These are phyloP conservation scores for Xylaria sp. DNA, from an alignment of 2,329 filamentous ascomycete species.

Conservation along the genomic window DNA sequence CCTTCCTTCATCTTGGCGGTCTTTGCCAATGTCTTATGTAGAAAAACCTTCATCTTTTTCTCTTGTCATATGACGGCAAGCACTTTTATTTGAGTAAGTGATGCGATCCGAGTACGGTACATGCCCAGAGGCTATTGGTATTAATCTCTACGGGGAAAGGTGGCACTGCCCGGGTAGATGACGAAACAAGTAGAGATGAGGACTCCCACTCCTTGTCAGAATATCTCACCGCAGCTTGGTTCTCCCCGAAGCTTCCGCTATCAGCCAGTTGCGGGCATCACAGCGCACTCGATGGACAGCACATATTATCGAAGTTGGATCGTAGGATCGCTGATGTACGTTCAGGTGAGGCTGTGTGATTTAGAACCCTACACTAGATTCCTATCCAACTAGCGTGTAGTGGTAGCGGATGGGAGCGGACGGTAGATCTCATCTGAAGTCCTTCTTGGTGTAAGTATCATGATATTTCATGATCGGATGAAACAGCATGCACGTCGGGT, in stretches of 20 bases:
- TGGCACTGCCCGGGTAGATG: slow-evolving; percentile 1
- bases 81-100: neutral
- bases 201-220: slow-evolving; percentile 2
- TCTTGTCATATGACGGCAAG: neutral
- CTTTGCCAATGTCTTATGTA: neutral
- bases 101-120: neutral
- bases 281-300: neutral
- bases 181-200: slow-evolving; percentile 14
- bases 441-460: neutral
- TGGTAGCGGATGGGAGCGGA: neutral
- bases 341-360: slow-evolving; percentile 5
- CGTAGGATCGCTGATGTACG: neutral
- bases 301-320: slow-evolving; percentile 5
- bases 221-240: slow-evolving; percentile 20
- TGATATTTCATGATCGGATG: neutral
- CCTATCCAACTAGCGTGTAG: neutral
- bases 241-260: slow-evolving; percentile 9
- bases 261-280: neutral
- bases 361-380: neutral
- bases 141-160: slow-evolving; percentile 5
- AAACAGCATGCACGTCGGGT: neutral
- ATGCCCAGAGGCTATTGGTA: neutral
- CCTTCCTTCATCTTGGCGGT: neutral
- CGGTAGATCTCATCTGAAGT: slow-evolving; percentile 4
- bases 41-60: neutral